Evolutionary conservation across 345 rosid species (phyloP).

Genomic region (Eucalyptus regnans): DNA sequence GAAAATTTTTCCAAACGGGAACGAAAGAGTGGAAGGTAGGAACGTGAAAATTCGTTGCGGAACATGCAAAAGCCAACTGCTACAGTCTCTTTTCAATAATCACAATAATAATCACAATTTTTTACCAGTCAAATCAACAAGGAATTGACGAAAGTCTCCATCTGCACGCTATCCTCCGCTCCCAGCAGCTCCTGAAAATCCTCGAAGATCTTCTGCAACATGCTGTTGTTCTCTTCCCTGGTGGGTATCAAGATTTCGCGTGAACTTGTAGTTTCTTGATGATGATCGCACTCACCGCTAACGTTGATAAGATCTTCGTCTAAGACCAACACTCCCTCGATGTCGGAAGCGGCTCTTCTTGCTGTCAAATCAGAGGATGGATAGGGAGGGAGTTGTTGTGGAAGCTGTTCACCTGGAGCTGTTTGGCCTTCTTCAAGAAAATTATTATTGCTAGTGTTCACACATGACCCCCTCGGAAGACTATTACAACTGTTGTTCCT

Average conservation of each 20-base stretch:
- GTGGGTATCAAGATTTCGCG: not conserved
- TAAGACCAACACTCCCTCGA: not conserved
- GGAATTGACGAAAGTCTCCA: not conserved
- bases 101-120: not conserved
- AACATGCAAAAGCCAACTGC: not conserved
- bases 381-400: not conserved
- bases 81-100: not conserved
- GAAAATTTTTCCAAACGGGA: not conserved
- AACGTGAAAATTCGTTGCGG: not conserved
- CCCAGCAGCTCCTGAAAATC: not conserved
- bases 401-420: not conserved
- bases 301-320: not conserved
- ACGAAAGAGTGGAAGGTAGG: not conserved
- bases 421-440: not conserved
- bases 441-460: not conserved
- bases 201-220: not conserved
- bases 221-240: not conserved
- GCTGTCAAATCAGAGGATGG: not conserved
- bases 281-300: not conserved
- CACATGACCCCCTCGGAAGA: not conserved
- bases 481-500: not conserved
- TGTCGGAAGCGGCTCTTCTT: not conserved
- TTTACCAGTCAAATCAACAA: not conserved
- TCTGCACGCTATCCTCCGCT: not conserved
- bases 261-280: not conserved